phyloP scores from a whole-genome alignment of 306 rosid species.

The Cucumis cinereus region DNA sequence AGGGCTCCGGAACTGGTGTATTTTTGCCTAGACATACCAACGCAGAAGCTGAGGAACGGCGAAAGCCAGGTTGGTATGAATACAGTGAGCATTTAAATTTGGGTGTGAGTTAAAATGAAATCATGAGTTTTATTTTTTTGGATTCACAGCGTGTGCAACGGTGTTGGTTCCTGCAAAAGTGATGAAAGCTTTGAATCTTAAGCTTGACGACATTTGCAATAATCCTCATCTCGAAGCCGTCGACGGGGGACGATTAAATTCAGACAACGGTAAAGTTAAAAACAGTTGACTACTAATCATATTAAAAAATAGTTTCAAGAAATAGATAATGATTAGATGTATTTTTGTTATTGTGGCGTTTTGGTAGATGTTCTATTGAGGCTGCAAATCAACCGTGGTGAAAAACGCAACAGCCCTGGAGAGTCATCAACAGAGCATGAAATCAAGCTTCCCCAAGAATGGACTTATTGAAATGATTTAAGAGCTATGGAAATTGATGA shows the following conservation, averaged over 20 bases:
- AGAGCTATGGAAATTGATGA: neutral
- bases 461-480: neutral
- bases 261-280: slow-evolving; percentile 17
- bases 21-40: slow-evolving; percentile 54
- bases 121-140: neutral
- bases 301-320: neutral
- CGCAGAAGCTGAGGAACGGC: slow-evolving; percentile 11
- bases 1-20: slow-evolving; percentile 69
- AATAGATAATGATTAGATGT: neutral
- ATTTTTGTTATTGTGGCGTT: neutral
- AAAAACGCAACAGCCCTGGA: neutral
- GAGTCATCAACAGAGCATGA: neutral
- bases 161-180: slow-evolving; percentile 39
- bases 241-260: neutral
- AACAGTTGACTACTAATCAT: neutral
- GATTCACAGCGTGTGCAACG: slow-evolving; percentile 21
- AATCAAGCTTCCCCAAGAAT: neutral
- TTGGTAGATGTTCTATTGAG: neutral
- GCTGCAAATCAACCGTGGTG: slow-evolving; percentile 2
- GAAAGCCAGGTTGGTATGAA: slow-evolving; percentile 26
- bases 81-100: neutral
- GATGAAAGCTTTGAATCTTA: slow-evolving; percentile 31
- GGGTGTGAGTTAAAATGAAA: neutral
- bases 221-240: slow-evolving; percentile 25
- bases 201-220: slow-evolving; percentile 14